Evolutionary conservation across 768 basidiomycete genomes (phyloP).

Genomic region (Tephrocybe sp.): DNA sequence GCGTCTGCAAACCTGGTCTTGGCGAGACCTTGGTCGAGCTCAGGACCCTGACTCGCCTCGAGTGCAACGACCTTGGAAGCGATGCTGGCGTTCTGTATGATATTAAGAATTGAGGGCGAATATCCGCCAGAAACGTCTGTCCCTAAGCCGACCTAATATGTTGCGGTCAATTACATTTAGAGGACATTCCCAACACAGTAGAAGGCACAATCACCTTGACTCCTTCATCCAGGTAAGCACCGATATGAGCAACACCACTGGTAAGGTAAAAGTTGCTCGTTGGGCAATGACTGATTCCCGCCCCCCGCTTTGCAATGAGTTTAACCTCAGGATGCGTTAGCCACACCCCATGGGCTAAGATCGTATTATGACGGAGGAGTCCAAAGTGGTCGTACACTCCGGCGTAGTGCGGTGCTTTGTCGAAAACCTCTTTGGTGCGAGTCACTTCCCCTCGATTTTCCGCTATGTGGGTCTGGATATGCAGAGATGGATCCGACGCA

Average conservation of each 20-base stretch:
- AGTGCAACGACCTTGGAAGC: constrained; percentile 76
- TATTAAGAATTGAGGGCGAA: constrained; percentile 73
- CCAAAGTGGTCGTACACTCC: constrained; percentile 78
- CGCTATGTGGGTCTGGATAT: constrained; percentile 90
- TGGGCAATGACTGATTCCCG: constrained; percentile 91
- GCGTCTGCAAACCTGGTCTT: constrained; percentile 41
- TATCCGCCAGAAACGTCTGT: constrained; percentile 92
- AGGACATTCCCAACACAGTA: neutral
- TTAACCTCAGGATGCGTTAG: constrained; percentile 70
- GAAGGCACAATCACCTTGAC: constrained; percentile 61
- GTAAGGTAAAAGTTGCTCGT: constrained; percentile 90
- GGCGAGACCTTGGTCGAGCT: neutral
- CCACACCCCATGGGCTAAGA: constrained; percentile 87
- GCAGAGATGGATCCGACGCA: constrained; percentile 51
- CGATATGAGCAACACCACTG: constrained; percentile 84
- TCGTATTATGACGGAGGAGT: constrained; percentile 74
- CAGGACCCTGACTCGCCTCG: constrained; percentile 22
- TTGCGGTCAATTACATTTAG: neutral
- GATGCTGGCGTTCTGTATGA: constrained; percentile 73
- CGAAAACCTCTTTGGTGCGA: constrained; percentile 65
- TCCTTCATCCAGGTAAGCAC: constrained; percentile 74
- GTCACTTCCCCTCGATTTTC: constrained; percentile 78
- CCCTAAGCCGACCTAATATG: constrained; percentile 78
- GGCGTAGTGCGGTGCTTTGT: constrained; percentile 63
- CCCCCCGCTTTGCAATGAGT: constrained; percentile 58